Evolutionary conservation across 2,329 filamentous ascomycete genomes (phyloP).

Genomic region (Monosporascus sp.): DNA sequence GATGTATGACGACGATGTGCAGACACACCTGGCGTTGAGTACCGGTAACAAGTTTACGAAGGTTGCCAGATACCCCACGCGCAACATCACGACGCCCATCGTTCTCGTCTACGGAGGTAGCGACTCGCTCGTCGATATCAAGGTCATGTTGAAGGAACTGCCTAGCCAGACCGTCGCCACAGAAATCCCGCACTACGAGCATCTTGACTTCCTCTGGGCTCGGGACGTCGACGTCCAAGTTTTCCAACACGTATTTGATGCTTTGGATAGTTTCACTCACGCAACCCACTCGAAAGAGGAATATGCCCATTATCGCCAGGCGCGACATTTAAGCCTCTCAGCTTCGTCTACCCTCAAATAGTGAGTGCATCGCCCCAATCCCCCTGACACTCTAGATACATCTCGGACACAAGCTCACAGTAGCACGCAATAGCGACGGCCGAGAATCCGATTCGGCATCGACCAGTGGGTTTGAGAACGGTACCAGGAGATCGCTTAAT

Average conservation of each 20-base stretch:
- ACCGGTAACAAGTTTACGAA: conserved; percentile 84
- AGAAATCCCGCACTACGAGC: conserved; percentile 88
- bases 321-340: conserved; percentile 44
- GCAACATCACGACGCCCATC: conserved; percentile 94
- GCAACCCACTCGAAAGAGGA: conserved; percentile 55
- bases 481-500: background rate
- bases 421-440: conserved; percentile 20
- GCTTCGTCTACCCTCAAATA: conserved; percentile 28
- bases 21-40: conserved; percentile 66
- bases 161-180: conserved; percentile 80
- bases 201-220: conserved; percentile 95
- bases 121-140: conserved; percentile 91
- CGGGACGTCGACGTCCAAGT: conserved; percentile 77
- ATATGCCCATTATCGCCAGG: conserved; percentile 51
- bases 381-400: background rate
- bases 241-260: conserved; percentile 87
- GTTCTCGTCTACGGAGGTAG: conserved; percentile 90
- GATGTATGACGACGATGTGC: conserved; percentile 96
- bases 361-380: conserved; percentile 15
- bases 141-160: conserved; percentile 84
- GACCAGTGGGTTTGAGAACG: conserved; percentile 16
- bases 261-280: conserved; percentile 66
- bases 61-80: conserved; percentile 90
- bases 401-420: conserved; percentile 4
- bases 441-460: conserved; percentile 25